Percentiles rank a stretch among this genome's conserved stretches.
Conservation (phyloP, 176 grass and related monocot genomes). For the Aegilops sharonensis region DNA sequence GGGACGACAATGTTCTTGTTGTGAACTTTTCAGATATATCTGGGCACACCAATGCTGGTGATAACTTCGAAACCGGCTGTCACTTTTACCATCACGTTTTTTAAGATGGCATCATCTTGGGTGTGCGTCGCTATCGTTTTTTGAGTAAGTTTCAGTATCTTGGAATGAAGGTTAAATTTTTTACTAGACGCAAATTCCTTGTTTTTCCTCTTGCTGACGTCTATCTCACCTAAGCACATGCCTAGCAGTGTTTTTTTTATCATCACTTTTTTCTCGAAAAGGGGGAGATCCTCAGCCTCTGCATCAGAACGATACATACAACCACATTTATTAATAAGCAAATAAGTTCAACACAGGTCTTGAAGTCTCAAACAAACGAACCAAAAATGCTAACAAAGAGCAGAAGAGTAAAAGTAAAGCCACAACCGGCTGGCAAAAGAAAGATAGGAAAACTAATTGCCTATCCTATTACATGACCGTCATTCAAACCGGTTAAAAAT, state of each 20-base stretch:
- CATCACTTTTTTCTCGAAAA: too few species aligned
- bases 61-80: background rate
- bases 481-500: too few species aligned
- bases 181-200: background rate
- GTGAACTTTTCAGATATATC: conserved; percentile 58
- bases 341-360: too few species aligned
- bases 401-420: too few species aligned
- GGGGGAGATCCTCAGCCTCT: too few species aligned
- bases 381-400: too few species aligned
- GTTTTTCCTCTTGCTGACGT: background rate
- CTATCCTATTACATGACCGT: too few species aligned
- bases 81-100: background rate
- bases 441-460: too few species aligned
- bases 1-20: conserved; percentile 76
- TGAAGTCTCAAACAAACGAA: too few species aligned
- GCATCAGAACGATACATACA: too few species aligned
- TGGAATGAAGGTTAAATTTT: background rate
- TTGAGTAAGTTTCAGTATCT: background rate
- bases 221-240: background rate
- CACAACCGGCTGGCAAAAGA: too few species aligned
- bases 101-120: conserved; percentile 1
- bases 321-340: too few species aligned
- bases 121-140: background rate
- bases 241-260: background rate
- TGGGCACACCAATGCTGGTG: background rate